These are phyloP conservation scores for Citrus trifoliata DNA, from an alignment of 345 rosid species.

Conservation along the genomic window DNA sequence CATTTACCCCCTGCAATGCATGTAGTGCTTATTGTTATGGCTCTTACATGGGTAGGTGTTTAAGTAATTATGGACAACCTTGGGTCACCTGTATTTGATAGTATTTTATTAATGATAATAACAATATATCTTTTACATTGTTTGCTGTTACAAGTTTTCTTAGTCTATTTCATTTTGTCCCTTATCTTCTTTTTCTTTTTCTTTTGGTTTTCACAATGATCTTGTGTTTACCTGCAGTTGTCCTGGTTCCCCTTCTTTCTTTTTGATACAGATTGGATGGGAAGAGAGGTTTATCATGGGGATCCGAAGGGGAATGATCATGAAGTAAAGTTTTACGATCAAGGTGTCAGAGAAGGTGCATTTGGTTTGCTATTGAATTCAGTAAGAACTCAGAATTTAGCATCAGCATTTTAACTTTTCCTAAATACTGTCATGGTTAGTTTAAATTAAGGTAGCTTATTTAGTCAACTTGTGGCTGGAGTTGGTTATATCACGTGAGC, in stretches of 20 bases:
- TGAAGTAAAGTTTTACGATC: slow-evolving; percentile 60
- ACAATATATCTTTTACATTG: neutral
- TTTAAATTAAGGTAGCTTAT: neutral
- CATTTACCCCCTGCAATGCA: slow-evolving; percentile 93
- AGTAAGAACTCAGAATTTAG: slow-evolving; percentile 69
- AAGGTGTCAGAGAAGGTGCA: slow-evolving; percentile 98
- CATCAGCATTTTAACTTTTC: slow-evolving; percentile 19
- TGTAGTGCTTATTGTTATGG: slow-evolving; percentile 89
- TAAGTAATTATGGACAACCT: neutral
- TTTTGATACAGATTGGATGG: slow-evolving; percentile 99
- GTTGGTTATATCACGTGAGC: neutral
- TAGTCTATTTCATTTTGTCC: neutral
- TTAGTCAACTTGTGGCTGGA: neutral
- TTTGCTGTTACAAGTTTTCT: slow-evolving; percentile 3
- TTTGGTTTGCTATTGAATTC: slow-evolving; percentile 99
- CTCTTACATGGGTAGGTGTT: slow-evolving; percentile 88
- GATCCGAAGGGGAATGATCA: slow-evolving; percentile 64
- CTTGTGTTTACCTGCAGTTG: slow-evolving; percentile 50
- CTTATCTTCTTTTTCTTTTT: neutral
- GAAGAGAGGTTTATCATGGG: slow-evolving; percentile 96
- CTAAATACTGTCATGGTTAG: neutral
- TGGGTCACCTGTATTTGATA: neutral
- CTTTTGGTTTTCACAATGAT: slow-evolving; percentile 1
- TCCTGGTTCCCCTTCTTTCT: slow-evolving; percentile 99
- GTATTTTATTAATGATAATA: neutral